A percentile compares a stretch with the other conserved stretches of the same genome.
phyloP scores from a whole-genome alignment of 1,139 yeast genomes.

The Saccharomyces hybrid region DNA sequence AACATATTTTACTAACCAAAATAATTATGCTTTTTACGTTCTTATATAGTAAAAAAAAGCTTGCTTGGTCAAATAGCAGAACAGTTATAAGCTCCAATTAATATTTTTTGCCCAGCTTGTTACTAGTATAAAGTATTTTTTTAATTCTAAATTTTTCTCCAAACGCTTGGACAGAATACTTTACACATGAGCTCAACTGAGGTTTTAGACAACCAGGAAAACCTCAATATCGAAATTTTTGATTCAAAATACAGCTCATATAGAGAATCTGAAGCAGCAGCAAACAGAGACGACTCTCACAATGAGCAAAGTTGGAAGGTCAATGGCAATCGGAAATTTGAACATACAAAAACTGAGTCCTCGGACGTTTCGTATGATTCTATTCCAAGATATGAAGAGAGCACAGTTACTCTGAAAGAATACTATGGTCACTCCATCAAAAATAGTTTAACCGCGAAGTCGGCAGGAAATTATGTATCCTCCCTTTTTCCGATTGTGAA shows the following conservation, averaged over 20 bases:
- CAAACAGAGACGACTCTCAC: background rate
- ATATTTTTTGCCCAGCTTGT: too few relatives aligned
- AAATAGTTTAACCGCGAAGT: slow-evolving; percentile 11
- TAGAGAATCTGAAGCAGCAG: background rate
- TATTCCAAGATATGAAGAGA: slow-evolving; percentile 23
- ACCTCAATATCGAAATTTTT: background rate
- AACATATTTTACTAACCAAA: background rate
- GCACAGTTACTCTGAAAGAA: slow-evolving; percentile 18
- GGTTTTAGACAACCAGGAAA: background rate
- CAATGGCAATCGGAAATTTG: background rate
- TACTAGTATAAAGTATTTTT: too few relatives aligned
- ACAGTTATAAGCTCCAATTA: too few relatives aligned
- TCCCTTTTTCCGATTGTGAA: slow-evolving; percentile 70
- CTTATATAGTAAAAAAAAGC: too few relatives aligned
- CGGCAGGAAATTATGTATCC: slow-evolving; percentile 38
- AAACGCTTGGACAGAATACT: background rate
- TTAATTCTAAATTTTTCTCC: background rate
- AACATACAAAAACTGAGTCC: background rate
- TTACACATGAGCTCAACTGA: background rate
- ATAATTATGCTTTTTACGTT: too few relatives aligned
- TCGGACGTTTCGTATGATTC: background rate
- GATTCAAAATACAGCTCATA: background rate
- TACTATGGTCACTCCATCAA: slow-evolving; percentile 19
- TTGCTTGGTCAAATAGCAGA: too few relatives aligned
- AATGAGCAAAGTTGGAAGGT: background rate